These are phyloP conservation scores for Phytophthora meadii DNA, from an alignment of 352 stramenopile species.

Conservation along the genomic window DNA sequence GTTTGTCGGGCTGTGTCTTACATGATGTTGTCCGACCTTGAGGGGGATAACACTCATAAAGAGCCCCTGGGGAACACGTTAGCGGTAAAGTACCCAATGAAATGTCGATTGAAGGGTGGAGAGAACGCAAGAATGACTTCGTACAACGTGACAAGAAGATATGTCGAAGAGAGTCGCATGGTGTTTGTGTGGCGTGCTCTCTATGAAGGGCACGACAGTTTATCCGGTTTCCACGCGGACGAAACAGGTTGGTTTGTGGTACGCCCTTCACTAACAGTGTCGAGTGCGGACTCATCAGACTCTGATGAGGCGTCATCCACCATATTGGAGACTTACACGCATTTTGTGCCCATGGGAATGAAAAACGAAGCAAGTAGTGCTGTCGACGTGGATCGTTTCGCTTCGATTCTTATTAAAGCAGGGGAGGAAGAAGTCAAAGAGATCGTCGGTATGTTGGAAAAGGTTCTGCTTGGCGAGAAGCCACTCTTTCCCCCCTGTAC, in stretches of 20 bases:
- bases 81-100: neutral
- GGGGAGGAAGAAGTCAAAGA: constrained; percentile 2
- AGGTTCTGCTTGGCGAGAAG: neutral
- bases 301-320: neutral
- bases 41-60: neutral
- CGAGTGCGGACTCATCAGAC: neutral
- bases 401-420: neutral
- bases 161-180: neutral
- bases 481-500: neutral
- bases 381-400: neutral
- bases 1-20: neutral
- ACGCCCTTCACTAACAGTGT: neutral
- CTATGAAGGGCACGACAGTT: neutral
- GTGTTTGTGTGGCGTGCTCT: constrained; percentile 2
- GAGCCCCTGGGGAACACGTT: neutral
- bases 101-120: neutral
- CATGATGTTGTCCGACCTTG: neutral
- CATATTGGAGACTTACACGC: neutral
- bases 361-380: neutral
- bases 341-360: neutral
- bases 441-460: neutral
- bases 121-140: neutral
- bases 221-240: neutral
- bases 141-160: neutral
- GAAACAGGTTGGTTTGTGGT: neutral